Evolutionary conservation across 768 basidiomycete species (phyloP).

Genomic region (Leccinum aurantiacum): DNA sequence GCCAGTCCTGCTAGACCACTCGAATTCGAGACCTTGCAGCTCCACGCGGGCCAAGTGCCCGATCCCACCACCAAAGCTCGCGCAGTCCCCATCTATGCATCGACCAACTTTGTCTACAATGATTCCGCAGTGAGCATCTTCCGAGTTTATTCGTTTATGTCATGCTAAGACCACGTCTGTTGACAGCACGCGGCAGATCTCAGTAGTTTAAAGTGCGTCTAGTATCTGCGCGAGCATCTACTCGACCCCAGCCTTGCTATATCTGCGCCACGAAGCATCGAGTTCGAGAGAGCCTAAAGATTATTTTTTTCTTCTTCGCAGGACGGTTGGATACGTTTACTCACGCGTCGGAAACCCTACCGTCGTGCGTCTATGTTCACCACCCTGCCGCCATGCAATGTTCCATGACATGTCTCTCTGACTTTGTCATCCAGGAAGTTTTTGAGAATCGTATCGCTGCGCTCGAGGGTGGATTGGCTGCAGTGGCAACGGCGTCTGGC

Average conservation of each 20-base stretch:
- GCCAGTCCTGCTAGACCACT: conserved; percentile 29
- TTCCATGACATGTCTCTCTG: too few relatives aligned
- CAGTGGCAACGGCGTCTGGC: conserved; percentile 56
- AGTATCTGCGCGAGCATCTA: background rate
- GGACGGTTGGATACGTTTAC: conserved; percentile 48
- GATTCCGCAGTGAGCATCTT: conserved; percentile 42
- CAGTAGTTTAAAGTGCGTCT: conserved; percentile 42
- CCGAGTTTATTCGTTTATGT: background rate
- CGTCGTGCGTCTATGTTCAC: background rate
- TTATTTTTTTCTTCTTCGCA: conserved; percentile 7
- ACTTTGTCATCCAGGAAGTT: conserved; percentile 42
- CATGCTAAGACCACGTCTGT: background rate
- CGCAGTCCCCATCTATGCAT: conserved; percentile 63
- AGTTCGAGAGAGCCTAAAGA: background rate
- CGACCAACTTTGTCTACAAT: conserved; percentile 57
- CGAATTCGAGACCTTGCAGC: conserved; percentile 62
- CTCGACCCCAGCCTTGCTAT: background rate
- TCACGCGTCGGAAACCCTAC: conserved; percentile 51
- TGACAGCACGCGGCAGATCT: conserved; percentile 53
- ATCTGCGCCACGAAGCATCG: background rate
- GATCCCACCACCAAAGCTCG: conserved; percentile 57
- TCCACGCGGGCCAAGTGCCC: conserved; percentile 58
- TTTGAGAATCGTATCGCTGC: conserved; percentile 67
- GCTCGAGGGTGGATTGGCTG: conserved; percentile 61
- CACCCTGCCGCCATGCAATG: too few relatives aligned